Base-by-base conservation (phyloP, 164 flowering plant genomes). In the Annona squamosa region DNA sequence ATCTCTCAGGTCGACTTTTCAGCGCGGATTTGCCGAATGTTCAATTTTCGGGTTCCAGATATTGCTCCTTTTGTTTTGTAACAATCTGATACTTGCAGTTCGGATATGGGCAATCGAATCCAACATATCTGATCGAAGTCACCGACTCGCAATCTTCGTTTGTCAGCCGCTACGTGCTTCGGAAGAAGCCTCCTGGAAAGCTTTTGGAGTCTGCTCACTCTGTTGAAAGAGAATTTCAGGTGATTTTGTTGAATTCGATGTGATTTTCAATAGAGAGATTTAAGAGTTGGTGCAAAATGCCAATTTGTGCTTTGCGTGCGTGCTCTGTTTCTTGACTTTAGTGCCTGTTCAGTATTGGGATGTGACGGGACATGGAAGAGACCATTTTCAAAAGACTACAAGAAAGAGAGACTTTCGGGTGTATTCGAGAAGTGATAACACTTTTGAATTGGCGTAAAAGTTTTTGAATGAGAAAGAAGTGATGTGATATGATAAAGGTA, bases 41-140 rank as follows among this genome's bases (percentile, higher is more conserved):
- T 74, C 46, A 0, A 57, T 17, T 46, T 61, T 2, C 5, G 3
- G 18, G 42, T 68, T 5, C 26, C 18, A n/a, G 37, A 4, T 65
- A 6, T 13, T 48, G 5, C 4, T 45, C 63, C 13, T 45, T 67
- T 72, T 66, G 1, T 42, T 17, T 37, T 66, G 68, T 66, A 6
- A 52, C 9, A 6, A 52, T 52, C 9, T 52, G 13, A 52, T 52
- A 52, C 3, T 43, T 48, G 68, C 78, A 93, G 98, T 96, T 96
- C 75, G 98, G 99, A 57, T 91, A 96, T 72, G 99, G 99, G 4
- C 99, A 96, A 73, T 96, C 99, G 70, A 96, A 96, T 81, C 99
- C 99, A 3, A 96, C 97, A 12, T 96, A 76, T 79, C 82, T 88
- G 5, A 68, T 96, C 68, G 91, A 93, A 81, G 92, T 79, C 2